Base-by-base conservation (phyloP, 208 protist species). In the Trypanosomatidae sp. region DNA sequence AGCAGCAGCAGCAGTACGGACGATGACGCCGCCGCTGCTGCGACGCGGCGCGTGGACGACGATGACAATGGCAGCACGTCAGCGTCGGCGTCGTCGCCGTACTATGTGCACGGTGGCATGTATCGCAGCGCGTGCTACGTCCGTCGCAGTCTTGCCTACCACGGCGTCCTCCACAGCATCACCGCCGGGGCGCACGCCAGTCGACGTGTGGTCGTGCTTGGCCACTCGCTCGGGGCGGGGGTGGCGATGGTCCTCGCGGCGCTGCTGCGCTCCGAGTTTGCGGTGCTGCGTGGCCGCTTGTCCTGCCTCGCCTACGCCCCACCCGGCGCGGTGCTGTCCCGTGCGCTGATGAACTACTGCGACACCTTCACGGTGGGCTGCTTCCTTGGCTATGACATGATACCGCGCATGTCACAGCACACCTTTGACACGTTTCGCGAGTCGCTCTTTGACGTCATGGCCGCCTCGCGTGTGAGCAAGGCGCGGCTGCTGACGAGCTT, bases 221-320 rank as follows among this genome's bases (percentile, higher is more conserved):
- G 86, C 16, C 86, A 94, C 61, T 94, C 86, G 1, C 71, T 94
- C 23, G 86, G 86, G 20, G 86, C 75, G 10, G 86, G 81, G 5
- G 75, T 87, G 13, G 71, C 75, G 2, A 48, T 81, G 5, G 64
- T 94, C 18, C 52, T 94, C 21, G 66, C 73, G 6, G 74, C 69
- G 19, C 23, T 89, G 24, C 24, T 94, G 18, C 73, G 61, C 54
- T 75, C 73, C 13, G 56, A 63, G 7, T 22, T 66, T 7, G 41
- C 48, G 15, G 53, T 15, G 20, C 37, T 92, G 33, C 76, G 79
- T 2, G 21, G 26, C 6, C 84, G 84, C 1, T 53, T 92, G 41
- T 62, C 56, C 2, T 80, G 76, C 45, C 51, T 89, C 22, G 84
- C 84, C 3, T 92, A 92, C 57, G 61, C 70, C 8, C 84, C 84